Evolutionary conservation across 371 early-diverging fungal genomes (phyloP).

Genomic region (Mucor velutinosus): DNA sequence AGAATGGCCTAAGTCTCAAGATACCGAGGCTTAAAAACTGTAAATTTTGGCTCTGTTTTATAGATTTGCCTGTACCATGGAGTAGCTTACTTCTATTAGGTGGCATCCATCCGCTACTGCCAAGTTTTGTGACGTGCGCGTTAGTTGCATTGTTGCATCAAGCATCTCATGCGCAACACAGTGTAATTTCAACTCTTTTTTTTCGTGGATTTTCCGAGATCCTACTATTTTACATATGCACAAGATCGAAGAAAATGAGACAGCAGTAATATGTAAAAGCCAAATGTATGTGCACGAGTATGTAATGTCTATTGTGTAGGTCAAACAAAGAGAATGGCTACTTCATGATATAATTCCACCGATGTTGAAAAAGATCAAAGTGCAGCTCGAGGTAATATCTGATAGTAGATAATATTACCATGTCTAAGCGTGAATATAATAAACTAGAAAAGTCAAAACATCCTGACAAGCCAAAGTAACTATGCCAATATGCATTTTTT

Average conservation of each 20-base stretch:
- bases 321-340: constrained; percentile 39
- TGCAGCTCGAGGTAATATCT: constrained; percentile 32
- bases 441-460: constrained; percentile 24
- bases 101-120: not conserved
- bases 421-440: not conserved
- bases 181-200: not conserved
- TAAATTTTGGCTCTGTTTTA: too few relatives aligned
- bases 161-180: not conserved
- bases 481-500: not conserved
- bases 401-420: not conserved
- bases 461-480: constrained; percentile 33
- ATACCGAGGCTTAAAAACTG: too few relatives aligned
- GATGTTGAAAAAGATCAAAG: constrained; percentile 24
- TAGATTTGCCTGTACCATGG: too few relatives aligned
- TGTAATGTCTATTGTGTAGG: constrained; percentile 12
- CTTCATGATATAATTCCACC: constrained; percentile 37
- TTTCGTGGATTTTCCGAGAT: not conserved
- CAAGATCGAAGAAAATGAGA: constrained; percentile 14
- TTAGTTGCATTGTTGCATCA: not conserved
- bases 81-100: too few relatives aligned
- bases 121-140: not conserved
- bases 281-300: not conserved
- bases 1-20: too few relatives aligned
- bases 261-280: constrained; percentile 14
- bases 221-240: constrained; percentile 2